Base-by-base conservation (phyloP, 2,329 filamentous ascomycete genomes). In the Graphilbum fragrans region DNA sequence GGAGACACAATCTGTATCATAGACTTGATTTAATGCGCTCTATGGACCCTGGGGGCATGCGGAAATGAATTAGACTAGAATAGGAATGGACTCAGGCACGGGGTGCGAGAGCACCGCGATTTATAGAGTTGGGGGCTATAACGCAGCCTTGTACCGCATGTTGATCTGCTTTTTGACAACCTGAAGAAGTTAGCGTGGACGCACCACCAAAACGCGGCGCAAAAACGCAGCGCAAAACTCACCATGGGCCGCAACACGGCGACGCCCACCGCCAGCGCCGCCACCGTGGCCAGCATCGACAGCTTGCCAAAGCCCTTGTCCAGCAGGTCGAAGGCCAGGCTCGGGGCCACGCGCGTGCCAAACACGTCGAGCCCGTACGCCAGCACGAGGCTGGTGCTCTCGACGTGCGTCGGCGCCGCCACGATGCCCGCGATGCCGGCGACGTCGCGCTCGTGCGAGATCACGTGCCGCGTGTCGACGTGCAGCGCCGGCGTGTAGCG, bases 251-350 rank as follows among this genome's bases (percentile, higher is more conserved):
- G 80, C 54, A 96, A 66, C 42, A 85, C 74, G 49, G 80, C 59
- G 16, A 94, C 90, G 36, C 86, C 87, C 32, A 75, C 70, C 36
- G 74, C 75, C 50, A 96, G 68, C 17, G 86, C 90, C 33, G 82
- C 67, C 31, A 98, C 87, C 1, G 92, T 98, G 16, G 74, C 69
- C 31, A 95, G 60, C 55, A 98, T 74, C 51, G 87, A 83, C 42
- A 87, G 57, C 67, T 94, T 95, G 58, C 90, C 92, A 61, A 98
- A 98, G 3, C 86, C 85, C 62, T 87, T 92, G 47, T 87, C 92
- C 16, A 98, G 65, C 34, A 96, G 77, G 63, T 98, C 92, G 59
- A 98, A 98, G 16, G 83, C 74, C 52, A 83, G 78, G 59, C 86
- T 94, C 1, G 92, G 92, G n/a, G 82, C 77, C 11, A 93, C 75